Percentiles rank a stretch among this genome's conserved stretches.
Conservation (phyloP, 2,329 filamentous ascomycete genomes). For the Talaromyces albobiverticillius region DNA sequence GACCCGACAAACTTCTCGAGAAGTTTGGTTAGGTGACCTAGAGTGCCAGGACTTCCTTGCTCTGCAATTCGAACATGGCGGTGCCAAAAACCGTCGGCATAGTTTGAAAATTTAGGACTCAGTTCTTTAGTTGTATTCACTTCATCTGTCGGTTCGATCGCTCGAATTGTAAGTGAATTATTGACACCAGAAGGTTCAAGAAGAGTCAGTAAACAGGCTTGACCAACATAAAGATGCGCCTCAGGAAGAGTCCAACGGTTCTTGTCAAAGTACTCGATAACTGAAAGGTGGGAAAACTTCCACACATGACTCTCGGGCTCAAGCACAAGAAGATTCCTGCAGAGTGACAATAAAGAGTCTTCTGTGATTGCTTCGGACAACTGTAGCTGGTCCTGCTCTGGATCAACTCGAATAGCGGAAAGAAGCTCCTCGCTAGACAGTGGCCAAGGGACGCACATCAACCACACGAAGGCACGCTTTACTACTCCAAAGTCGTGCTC, state of each 20-base stretch:
- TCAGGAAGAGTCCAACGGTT: slow-evolving; percentile 3
- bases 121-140: too few species aligned
- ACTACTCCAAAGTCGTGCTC: slow-evolving; percentile 15
- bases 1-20: neutral
- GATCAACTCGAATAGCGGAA: slow-evolving; percentile 18
- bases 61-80: neutral
- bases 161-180: too few species aligned
- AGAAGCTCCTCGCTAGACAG: slow-evolving; percentile 15
- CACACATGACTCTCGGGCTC: slow-evolving; percentile 17
- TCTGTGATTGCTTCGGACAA: slow-evolving; percentile 10
- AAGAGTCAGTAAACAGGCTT: neutral
- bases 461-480: slow-evolving; percentile 23
- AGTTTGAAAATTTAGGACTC: neutral
- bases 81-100: neutral
- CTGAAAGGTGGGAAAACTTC: slow-evolving; percentile 25
- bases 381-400: slow-evolving; percentile 5
- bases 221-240: neutral
- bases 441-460: slow-evolving; percentile 21
- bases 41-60: neutral
- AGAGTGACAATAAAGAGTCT: slow-evolving; percentile 19
- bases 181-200: too few species aligned
- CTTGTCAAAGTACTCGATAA: slow-evolving; percentile 25
- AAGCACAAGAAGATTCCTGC: slow-evolving; percentile 24
- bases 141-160: neutral
- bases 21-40: neutral